These are phyloP conservation scores for Protomyces inouyei DNA, from an alignment of 1,139 yeast species.

Conservation along the genomic window DNA sequence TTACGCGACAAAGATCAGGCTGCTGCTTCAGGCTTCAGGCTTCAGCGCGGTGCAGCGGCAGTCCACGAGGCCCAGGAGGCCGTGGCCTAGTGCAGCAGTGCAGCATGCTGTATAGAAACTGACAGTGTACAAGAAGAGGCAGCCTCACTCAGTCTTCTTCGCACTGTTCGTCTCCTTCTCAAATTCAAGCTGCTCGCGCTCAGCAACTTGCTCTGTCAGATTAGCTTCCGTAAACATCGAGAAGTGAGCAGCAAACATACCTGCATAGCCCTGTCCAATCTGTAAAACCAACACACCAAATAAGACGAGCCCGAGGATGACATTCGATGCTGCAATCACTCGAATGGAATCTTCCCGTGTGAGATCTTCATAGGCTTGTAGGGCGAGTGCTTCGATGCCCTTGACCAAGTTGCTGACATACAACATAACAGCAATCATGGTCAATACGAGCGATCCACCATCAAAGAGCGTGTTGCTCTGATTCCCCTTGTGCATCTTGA, in stretches of 20 bases:
- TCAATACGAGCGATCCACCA: conserved; percentile 72
- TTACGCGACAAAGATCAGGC: too few relatives aligned
- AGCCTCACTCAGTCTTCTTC: not conserved
- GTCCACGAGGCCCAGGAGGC: too few relatives aligned
- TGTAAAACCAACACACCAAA: conserved; percentile 78
- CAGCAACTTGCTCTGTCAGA: not conserved
- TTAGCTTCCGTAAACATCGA: too few relatives aligned
- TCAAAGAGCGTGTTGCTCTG: conserved; percentile 66
- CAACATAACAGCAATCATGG: conserved; percentile 66
- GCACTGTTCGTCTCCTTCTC: not conserved
- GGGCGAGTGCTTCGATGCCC: conserved; percentile 65
- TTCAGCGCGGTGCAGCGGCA: too few relatives aligned
- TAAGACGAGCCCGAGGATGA: conserved; percentile 65
- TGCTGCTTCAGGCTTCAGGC: too few relatives aligned
- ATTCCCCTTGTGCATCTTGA: conserved; percentile 68
- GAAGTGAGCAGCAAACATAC: not conserved
- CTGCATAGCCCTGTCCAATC: conserved; percentile 85
- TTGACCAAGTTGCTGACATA: conserved; percentile 81
- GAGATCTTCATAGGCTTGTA: conserved; percentile 90
- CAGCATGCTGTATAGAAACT: too few relatives aligned
- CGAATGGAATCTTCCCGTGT: conserved; percentile 78
- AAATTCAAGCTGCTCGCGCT: not conserved
- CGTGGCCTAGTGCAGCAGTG: too few relatives aligned
- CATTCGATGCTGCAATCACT: conserved; percentile 85
- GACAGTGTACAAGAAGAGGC: too few relatives aligned